phyloP scores from a whole-genome alignment of 2,329 filamentous ascomycete species.

The Ceratocystis papillata region DNA sequence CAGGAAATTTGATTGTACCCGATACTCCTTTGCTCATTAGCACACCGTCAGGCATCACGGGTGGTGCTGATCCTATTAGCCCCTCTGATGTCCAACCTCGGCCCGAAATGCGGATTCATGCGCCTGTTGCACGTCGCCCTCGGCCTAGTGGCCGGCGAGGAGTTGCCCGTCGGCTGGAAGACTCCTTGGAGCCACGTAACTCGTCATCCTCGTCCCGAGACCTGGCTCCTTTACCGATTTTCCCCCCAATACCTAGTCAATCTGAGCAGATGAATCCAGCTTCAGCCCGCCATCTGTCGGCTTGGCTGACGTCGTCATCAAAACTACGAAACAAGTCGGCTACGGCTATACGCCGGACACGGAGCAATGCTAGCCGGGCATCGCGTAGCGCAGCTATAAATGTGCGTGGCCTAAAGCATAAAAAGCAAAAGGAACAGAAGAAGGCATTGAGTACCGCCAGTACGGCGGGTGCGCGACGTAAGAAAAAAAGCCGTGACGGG shows the following conservation, averaged over 20 bases:
- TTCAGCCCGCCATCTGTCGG: constrained; percentile 2
- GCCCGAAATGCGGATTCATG: constrained; percentile 40
- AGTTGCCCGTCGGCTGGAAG: constrained; percentile 41
- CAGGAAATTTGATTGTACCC: neutral
- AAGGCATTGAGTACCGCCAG: constrained; percentile 12
- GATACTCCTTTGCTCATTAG: constrained; percentile 42
- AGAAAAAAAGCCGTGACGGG: constrained; percentile 31
- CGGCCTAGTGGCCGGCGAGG: constrained; percentile 32
- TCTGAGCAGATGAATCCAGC: neutral
- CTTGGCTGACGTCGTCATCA: constrained; percentile 13
- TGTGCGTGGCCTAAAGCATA: constrained; percentile 46
- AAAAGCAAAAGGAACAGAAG: constrained; percentile 31
- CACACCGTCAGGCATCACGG: constrained; percentile 45
- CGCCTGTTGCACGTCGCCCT: constrained; percentile 44
- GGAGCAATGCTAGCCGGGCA: constrained; percentile 43
- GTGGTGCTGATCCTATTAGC: constrained; percentile 26
- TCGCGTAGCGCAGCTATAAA: constrained; percentile 49
- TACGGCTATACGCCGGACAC: constrained; percentile 37
- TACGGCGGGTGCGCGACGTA: constrained; percentile 24
- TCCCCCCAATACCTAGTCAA: constrained; percentile 14
- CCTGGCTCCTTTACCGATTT: constrained; percentile 17
- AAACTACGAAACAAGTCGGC: neutral
- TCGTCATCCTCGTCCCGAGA: constrained; percentile 5
- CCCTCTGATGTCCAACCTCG: constrained; percentile 30
- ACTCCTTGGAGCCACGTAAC: constrained; percentile 37